Conservation (phyloP, 2,329 filamentous ascomycete genomes). For the Atkinsonella texensis region DNA sequence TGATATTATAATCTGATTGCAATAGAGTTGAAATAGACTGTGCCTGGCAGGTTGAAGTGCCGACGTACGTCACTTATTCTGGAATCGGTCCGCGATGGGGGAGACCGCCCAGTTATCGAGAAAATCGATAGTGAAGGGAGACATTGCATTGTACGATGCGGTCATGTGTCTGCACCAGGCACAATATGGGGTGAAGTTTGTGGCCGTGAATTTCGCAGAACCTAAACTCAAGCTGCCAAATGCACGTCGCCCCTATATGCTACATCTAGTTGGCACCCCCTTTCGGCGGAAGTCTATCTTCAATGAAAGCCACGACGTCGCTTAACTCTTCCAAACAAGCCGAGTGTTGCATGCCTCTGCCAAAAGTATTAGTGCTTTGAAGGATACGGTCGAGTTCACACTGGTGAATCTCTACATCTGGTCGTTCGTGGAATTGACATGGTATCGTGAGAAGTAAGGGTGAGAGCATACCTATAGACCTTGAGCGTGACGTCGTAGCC, state of each 20-base stretch:
- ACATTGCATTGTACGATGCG: neutral
- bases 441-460: neutral
- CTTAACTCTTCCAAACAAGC: conserved; percentile 70
- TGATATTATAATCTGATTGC: neutral
- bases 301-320: conserved; percentile 56
- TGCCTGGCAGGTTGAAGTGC: neutral
- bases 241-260: neutral
- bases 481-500: conserved; percentile 67
- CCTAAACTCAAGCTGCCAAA: neutral
- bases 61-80: neutral
- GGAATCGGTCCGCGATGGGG: neutral
- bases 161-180: neutral
- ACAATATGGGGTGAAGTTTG: neutral
- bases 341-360: conserved; percentile 59
- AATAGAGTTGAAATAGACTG: too few relatives aligned
- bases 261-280: conserved; percentile 2
- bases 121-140: neutral
- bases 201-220: neutral
- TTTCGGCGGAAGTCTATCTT: conserved; percentile 29
- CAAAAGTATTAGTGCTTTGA: neutral
- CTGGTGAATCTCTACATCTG: too few relatives aligned
- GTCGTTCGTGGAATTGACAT: too few relatives aligned
- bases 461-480: conserved; percentile 48
- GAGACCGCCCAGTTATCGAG: neutral
- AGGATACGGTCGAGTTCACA: neutral